A percentile compares a stretch with the other conserved stretches of the same genome.
Evolutionary conservation across 371 early-diverging fungal species (phyloP).

Genomic region (Lichtheimia corymbifera): DNA sequence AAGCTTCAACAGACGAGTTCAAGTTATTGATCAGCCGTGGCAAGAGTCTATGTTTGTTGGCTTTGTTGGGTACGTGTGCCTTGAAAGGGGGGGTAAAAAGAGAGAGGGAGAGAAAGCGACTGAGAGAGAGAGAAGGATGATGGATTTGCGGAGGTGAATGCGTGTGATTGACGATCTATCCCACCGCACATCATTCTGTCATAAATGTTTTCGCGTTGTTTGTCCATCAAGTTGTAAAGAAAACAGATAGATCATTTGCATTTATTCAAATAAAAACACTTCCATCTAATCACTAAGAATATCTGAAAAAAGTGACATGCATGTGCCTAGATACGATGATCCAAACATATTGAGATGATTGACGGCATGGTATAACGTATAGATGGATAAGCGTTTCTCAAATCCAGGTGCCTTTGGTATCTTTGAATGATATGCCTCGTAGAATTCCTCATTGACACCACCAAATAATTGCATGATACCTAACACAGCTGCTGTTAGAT

Average conservation of each 20-base stretch:
- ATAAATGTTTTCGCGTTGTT: no score
- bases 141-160: no score
- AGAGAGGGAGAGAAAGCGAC: neutral
- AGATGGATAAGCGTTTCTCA: constrained; percentile 14
- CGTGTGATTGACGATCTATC: no score
- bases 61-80: neutral
- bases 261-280: neutral
- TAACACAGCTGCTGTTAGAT: no score
- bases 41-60: neutral
- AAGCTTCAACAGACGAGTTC: neutral
- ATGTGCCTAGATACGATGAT: constrained; percentile 12
- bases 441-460: constrained; percentile 10
- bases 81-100: neutral
- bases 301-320: constrained; percentile 5
- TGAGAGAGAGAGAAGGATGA: neutral
- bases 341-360: constrained; percentile 24
- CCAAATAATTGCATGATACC: constrained; percentile 19
- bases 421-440: constrained; percentile 17
- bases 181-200: no score
- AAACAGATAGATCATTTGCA: no score
- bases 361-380: constrained; percentile 14
- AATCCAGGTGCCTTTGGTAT: constrained; percentile 16
- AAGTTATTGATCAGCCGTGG: neutral
- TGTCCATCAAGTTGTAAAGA: no score
- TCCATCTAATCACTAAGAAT: neutral